Evolutionary conservation across 2,329 filamentous ascomycete species (phyloP).

Genomic region (Gaeumannomyces tritici): DNA sequence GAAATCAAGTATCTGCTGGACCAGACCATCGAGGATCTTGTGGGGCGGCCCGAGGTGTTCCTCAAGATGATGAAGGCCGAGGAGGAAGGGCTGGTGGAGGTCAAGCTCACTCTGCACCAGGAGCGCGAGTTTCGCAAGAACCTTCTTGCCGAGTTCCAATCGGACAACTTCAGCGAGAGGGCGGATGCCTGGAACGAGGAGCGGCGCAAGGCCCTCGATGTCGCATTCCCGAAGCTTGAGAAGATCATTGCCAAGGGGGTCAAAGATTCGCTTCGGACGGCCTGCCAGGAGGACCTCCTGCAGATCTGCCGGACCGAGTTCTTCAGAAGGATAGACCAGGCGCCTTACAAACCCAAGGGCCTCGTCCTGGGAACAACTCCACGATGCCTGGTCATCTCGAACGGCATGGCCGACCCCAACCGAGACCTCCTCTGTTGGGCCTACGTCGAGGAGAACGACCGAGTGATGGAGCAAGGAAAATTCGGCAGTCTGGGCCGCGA

Average conservation of each 20-base stretch:
- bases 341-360: conserved; percentile 89
- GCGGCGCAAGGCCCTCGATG: conserved; percentile 73
- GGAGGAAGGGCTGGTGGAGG: conserved; percentile 83
- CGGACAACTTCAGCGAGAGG: conserved; percentile 89
- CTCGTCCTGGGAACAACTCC: conserved; percentile 83
- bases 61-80: conserved; percentile 97
- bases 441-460: conserved; percentile 87
- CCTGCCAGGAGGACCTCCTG: conserved; percentile 89
- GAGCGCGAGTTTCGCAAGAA: conserved; percentile 67
- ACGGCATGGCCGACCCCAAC: conserved; percentile 63
- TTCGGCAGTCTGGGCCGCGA: conserved; percentile 68
- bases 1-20: conserved; percentile 95
- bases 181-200: conserved; percentile 93
- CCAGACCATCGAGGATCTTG: conserved; percentile 74
- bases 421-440: conserved; percentile 84
- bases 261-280: conserved; percentile 87
- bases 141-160: conserved; percentile 76
- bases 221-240: conserved; percentile 73
- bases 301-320: conserved; percentile 83
- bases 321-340: conserved; percentile 83
- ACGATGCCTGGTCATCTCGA: conserved; percentile 78
- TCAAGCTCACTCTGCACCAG: conserved; percentile 68
- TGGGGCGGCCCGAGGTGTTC: conserved; percentile 78
- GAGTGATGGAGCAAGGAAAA: conserved; percentile 81
- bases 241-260: conserved; percentile 80